A percentile compares a stretch with the other conserved stretches of the same genome.
These are phyloP conservation scores for Gastrolobium bilobum DNA, from an alignment of 306 rosid genomes.

Conservation along the genomic window DNA sequence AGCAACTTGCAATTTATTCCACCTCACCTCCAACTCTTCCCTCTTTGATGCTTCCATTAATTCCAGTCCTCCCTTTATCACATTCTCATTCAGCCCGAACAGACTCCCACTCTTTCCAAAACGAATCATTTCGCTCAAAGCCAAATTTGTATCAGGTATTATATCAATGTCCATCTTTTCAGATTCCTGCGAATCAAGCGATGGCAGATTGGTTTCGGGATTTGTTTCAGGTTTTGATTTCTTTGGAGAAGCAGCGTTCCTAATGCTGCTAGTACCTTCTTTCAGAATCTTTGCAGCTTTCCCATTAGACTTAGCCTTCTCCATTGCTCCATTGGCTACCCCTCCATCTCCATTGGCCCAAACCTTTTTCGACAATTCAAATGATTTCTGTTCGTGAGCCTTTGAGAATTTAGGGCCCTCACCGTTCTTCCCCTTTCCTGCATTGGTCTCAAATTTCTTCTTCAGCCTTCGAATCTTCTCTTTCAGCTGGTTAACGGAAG, in stretches of 20 bases:
- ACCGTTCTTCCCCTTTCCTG: conserved; percentile 49
- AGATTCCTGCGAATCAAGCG: conserved; percentile 31
- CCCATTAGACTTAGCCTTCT: conserved; percentile 47
- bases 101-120: conserved; percentile 42
- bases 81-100: conserved; percentile 46
- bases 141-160: not conserved
- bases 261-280: conserved; percentile 9
- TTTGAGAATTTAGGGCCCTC: conserved; percentile 45
- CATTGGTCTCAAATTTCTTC: conserved; percentile 59
- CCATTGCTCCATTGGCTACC: conserved; percentile 40
- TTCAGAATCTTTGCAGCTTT: conserved; percentile 51
- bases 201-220: not conserved
- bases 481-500: conserved; percentile 49
- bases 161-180: conserved; percentile 36
- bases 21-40: conserved; percentile 61
- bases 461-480: conserved; percentile 68
- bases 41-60: conserved; percentile 53
- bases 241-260: conserved; percentile 39
- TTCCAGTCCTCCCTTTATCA: conserved; percentile 54
- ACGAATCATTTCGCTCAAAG: conserved; percentile 46
- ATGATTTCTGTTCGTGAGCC: conserved; percentile 54
- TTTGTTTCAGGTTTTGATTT: conserved; percentile 30
- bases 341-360: conserved; percentile 49
- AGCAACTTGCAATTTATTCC: conserved; percentile 59
- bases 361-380: conserved; percentile 64